Base-by-base conservation (phyloP, 2,329 filamentous ascomycete species). In the Colletotrichum gloeosporioides region DNA sequence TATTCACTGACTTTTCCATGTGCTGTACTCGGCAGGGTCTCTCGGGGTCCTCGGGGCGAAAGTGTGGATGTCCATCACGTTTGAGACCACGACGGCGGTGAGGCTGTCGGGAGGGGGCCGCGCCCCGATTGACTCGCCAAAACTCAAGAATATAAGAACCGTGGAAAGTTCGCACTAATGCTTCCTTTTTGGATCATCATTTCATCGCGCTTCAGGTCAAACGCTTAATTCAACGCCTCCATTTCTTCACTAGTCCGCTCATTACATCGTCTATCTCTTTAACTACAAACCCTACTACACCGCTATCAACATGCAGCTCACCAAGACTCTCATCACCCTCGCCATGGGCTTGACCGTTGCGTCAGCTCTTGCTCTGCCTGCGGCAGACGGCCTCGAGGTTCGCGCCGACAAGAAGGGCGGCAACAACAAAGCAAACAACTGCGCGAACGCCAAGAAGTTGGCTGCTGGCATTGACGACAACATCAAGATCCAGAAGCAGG, bases 401-500 rank as follows among this genome's bases (percentile, higher is more conserved):
- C 62, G 62, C 8, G 61, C 61, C 12, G 62, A 73, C 1, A 31
- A 25, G 2, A 71, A 65, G 9, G 44, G n/a, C 8, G 32, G 8
- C 18, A 70, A 55, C 25, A 59, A 15, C 16, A 69, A 63, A 49
- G 27, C 36, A 9, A 39, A 53, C 4, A 53, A 31, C 61, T 81
- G 80, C 16, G 75, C 71, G 6, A 68, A 71, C 7, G 77, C 77
- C n/a, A 67, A 74, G 61, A 79, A 80, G 70, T 62, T 81, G 25
- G 79, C 79, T 7, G 70, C 73, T 55, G 79, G 79, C 32, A 81
- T 81, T 36, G 67, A 73, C 13, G 31, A 77, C n/a, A 81, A 81
- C 72, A 81, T 81, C 25, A 55, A 68, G 31, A 77, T 77, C 49
- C 80, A 81, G 73, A 70, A 79, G 75, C 69, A 78, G 67, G 79